Evolutionary conservation across 805 yeast genomes (phyloP).

Genomic region (Myxozyma kluyveri): DNA sequence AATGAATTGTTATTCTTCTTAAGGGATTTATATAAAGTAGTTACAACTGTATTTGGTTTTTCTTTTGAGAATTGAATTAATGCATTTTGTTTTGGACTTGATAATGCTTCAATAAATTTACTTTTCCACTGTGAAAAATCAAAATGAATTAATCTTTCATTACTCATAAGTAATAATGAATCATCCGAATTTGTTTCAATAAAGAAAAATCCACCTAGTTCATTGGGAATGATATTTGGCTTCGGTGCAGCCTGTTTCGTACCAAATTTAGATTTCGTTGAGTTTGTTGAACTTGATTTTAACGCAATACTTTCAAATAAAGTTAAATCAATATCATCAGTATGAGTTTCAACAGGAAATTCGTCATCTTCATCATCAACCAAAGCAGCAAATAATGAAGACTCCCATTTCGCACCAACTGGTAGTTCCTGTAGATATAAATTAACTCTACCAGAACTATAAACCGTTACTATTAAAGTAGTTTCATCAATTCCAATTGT

Average conservation of each 20-base stretch:
- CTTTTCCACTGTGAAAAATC: constrained; percentile 12
- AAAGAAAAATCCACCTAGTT: not conserved
- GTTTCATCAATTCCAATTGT: constrained; percentile 30
- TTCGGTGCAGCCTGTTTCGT: not conserved
- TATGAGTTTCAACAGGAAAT: not conserved
- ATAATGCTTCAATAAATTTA: constrained; percentile 8
- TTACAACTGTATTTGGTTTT: constrained; percentile 3
- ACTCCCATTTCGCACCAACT: constrained; percentile 17
- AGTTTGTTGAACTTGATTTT: not conserved
- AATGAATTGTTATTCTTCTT: not conserved
- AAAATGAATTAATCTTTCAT: constrained; percentile 6
- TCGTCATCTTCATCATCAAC: constrained; percentile 1
- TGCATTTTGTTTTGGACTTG: constrained; percentile 6
- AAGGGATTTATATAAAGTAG: not conserved
- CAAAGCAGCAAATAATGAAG: constrained; percentile 6
- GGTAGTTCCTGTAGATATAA: constrained; percentile 31
- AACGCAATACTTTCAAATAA: constrained; percentile 13
- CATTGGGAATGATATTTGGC: not conserved
- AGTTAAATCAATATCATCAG: not conserved
- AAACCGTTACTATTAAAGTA: constrained; percentile 29
- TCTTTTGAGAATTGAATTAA: constrained; percentile 2
- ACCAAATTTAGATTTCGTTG: not conserved
- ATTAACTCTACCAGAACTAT: constrained; percentile 30
- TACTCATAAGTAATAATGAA: constrained; percentile 7
- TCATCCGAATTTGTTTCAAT: not conserved